phyloP scores from a whole-genome alignment of 345 rosid genomes.

The Dovyalis caffra region DNA sequence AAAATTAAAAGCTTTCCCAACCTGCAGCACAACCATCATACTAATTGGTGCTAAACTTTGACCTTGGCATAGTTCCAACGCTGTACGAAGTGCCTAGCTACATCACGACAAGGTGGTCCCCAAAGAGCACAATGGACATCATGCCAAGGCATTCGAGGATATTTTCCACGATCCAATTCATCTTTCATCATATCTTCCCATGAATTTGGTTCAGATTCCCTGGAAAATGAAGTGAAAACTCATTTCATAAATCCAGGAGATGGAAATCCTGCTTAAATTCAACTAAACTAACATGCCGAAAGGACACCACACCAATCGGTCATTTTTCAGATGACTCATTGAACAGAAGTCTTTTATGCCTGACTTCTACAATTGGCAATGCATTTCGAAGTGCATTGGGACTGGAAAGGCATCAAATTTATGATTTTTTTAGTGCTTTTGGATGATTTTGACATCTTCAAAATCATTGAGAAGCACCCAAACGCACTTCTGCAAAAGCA shows the following conservation, averaged over 20 bases:
- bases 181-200: constrained; percentile 98
- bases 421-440: not conserved
- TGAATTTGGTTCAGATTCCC: constrained; percentile 99
- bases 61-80: constrained; percentile 99
- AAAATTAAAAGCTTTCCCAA: not conserved
- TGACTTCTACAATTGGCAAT: not conserved
- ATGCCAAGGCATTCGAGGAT: constrained; percentile 99
- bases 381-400: not conserved
- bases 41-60: constrained; percentile 1
- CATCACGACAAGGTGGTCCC: constrained; percentile 99
- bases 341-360: not conserved
- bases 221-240: constrained; percentile 23
- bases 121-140: constrained; percentile 98
- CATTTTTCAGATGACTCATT: not conserved
- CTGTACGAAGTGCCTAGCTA: constrained; percentile 97
- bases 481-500: not conserved
- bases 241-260: not conserved
- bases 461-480: not conserved
- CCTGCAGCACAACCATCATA: constrained; percentile 9
- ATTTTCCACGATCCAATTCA: constrained; percentile 82
- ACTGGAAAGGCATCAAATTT: not conserved
- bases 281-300: constrained; percentile 1
- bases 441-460: not conserved
- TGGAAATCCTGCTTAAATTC: constrained; percentile 3
- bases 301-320: not conserved